A percentile compares a stretch with the other conserved stretches of the same genome.
These are phyloP conservation scores for Phytophthora foliorum DNA, from an alignment of 352 stramenopile species.

Conservation along the genomic window DNA sequence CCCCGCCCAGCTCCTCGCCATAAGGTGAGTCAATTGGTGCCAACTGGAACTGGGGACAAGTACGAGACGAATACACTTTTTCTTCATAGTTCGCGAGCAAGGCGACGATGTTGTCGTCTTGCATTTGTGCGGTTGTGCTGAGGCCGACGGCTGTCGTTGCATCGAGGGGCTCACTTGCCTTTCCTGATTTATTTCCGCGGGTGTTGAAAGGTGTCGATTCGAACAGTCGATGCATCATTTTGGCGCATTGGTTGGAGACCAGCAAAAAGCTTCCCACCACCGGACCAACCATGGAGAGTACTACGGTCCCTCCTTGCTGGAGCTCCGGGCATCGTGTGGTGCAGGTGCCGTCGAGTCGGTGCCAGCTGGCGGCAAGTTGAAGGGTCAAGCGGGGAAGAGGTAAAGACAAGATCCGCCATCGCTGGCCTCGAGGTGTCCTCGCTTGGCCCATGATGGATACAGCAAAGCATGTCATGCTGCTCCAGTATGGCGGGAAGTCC, in stretches of 20 bases:
- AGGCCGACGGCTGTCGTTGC: constrained; percentile 19
- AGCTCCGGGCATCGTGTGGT: constrained; percentile 24
- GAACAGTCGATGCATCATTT: no score
- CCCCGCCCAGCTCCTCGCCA: constrained; percentile 3
- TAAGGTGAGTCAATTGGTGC: constrained; percentile 15
- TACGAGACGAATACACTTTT: constrained; percentile 35
- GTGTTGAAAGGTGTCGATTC: background rate
- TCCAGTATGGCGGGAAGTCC: background rate
- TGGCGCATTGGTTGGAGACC: background rate
- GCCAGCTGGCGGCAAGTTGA: constrained; percentile 17
- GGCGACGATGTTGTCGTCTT: constrained; percentile 25
- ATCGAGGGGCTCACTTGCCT: constrained; percentile 34
- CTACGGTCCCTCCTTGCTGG: background rate
- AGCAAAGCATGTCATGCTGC: constrained; percentile 13
- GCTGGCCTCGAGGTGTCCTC: constrained; percentile 9
- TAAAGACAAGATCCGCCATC: constrained; percentile 25
- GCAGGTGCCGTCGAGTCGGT: constrained; percentile 3
- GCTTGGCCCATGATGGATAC: constrained; percentile 33
- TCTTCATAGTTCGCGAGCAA: constrained; percentile 36
- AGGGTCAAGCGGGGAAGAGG: constrained; percentile 1
- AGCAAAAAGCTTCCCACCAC: background rate
- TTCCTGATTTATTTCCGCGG: constrained; percentile 30
- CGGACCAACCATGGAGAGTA: constrained; percentile 2
- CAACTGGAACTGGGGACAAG: constrained; percentile 1
- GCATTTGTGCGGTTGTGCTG: constrained; percentile 16